Evolutionary conservation across 805 yeast species (phyloP).

Genomic region (Phaffomyces antillensis): DNA sequence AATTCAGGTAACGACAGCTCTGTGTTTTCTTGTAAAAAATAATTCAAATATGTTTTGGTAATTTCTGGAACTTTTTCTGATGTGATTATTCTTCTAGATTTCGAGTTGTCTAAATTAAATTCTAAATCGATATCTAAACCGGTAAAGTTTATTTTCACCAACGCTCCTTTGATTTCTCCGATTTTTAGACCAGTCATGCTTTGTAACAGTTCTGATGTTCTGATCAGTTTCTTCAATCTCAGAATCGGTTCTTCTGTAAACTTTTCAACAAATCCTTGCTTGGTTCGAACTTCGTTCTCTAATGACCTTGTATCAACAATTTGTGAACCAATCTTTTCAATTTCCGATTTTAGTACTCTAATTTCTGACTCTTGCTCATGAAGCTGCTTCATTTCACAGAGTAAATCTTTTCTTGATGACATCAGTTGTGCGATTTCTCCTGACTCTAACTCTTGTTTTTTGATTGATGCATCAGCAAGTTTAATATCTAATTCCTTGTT

Average conservation of each 20-base stretch:
- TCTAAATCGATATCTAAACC: slow-evolving; percentile 7
- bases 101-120: slow-evolving; percentile 6
- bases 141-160: slow-evolving; percentile 3
- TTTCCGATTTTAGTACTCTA: slow-evolving; percentile 4
- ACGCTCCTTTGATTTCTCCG: slow-evolving; percentile 7
- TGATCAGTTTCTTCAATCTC: slow-evolving; percentile 8
- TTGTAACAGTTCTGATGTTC: slow-evolving; percentile 10
- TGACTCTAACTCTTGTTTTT: slow-evolving; percentile 11
- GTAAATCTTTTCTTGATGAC: slow-evolving; percentile 7
- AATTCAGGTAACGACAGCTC: slow-evolving; percentile 1
- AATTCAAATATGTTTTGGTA: slow-evolving; percentile 7
- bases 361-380: slow-evolving; percentile 3
- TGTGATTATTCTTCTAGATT: slow-evolving; percentile 2
- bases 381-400: slow-evolving; percentile 4
- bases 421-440: slow-evolving; percentile 11
- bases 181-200: slow-evolving; percentile 11
- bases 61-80: slow-evolving; percentile 5
- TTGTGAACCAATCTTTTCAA: slow-evolving; percentile 5
- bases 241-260: slow-evolving; percentile 17
- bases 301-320: slow-evolving; percentile 13
- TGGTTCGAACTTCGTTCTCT: slow-evolving; percentile 13
- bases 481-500: neutral
- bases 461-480: slow-evolving; percentile 1
- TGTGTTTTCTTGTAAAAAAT: neutral
- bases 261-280: slow-evolving; percentile 10